A percentile compares a stretch with the other conserved stretches of the same genome.
Evolutionary conservation across 208 protist genomes (phyloP).

Genomic region (Leptomonas pyrrhocoris): DNA sequence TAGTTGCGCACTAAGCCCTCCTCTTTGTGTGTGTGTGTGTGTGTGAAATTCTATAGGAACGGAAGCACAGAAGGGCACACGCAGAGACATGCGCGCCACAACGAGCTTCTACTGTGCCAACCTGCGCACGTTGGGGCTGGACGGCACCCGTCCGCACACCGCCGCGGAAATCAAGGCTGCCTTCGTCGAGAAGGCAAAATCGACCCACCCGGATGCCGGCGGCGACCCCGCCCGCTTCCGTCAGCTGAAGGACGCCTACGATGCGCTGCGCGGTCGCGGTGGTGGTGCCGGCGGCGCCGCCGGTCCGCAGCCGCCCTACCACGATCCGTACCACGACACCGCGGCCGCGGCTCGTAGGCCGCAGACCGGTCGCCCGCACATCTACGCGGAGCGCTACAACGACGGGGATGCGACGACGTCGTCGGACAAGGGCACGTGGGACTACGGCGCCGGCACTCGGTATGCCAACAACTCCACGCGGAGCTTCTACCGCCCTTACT

Average conservation of each 20-base stretch:
- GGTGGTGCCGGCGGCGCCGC: neutral
- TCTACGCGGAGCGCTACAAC: slow-evolving; percentile 26
- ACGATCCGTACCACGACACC: neutral
- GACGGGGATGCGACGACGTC: neutral
- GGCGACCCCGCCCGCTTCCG: slow-evolving; percentile 39
- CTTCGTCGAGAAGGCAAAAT: slow-evolving; percentile 36
- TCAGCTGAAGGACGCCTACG: slow-evolving; percentile 47
- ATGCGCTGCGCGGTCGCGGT: slow-evolving; percentile 4
- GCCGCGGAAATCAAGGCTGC: slow-evolving; percentile 39
- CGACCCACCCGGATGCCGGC: slow-evolving; percentile 46
- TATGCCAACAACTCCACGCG: slow-evolving; percentile 44
- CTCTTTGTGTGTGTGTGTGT: too few species aligned
- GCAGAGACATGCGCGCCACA: neutral
- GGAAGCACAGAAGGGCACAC: too few species aligned
- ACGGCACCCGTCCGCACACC: slow-evolving; percentile 19
- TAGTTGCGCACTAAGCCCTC: neutral
- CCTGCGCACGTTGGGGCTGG: slow-evolving; percentile 33
- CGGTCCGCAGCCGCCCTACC: neutral
- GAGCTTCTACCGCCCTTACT: slow-evolving; percentile 46
- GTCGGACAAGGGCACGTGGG: slow-evolving; percentile 8
- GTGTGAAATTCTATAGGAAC: too few species aligned
- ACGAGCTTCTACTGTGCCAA: neutral
- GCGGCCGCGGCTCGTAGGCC: neutral
- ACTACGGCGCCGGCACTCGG: slow-evolving; percentile 20
- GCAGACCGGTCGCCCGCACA: slow-evolving; percentile 9